Percentiles rank a stretch among this genome's conserved stretches.
Conservation (phyloP, 2,329 filamentous ascomycete species). For the Rhynchosporium secalis region DNA sequence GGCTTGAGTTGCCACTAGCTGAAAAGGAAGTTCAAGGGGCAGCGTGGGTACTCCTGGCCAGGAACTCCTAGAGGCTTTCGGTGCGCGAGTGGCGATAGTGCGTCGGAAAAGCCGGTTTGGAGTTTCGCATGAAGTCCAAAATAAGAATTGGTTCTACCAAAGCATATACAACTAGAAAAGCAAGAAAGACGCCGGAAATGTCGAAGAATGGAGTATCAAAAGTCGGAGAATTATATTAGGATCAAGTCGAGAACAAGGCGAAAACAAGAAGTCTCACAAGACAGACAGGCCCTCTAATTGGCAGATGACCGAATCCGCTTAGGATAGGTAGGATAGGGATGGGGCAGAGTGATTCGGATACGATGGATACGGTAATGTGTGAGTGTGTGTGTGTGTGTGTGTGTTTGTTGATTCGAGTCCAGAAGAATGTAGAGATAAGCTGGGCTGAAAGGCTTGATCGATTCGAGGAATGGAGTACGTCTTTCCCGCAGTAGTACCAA, state of each 20-base stretch:
- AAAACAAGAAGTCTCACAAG: not conserved
- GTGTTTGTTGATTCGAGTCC: slow-evolving; percentile 3
- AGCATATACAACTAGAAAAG: slow-evolving; percentile 31
- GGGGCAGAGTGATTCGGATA: not conserved
- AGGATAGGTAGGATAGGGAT: not conserved
- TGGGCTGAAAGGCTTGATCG: not conserved
- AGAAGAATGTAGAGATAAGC: not conserved
- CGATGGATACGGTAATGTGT: no score
- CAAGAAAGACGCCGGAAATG: slow-evolving; percentile 23
- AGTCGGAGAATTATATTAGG: slow-evolving; percentile 19
- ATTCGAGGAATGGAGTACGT: no score
- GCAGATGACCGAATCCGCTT: slow-evolving; percentile 1
- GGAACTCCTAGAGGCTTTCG: slow-evolving; percentile 24
- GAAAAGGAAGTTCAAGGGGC: slow-evolving; percentile 27
- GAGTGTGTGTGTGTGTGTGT: no score
- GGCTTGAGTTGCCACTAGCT: slow-evolving; percentile 33
- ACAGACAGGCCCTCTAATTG: not conserved
- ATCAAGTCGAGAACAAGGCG: not conserved
- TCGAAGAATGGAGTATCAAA: slow-evolving; percentile 26
- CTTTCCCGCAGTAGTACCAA: no score
- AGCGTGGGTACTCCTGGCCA: slow-evolving; percentile 18
- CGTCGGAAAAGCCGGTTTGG: slow-evolving; percentile 33
- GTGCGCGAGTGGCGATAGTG: slow-evolving; percentile 33
- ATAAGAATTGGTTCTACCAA: slow-evolving; percentile 31
- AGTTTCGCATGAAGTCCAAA: slow-evolving; percentile 31